A percentile compares a stretch with the other conserved stretches of the same genome.
These are phyloP conservation scores for Friedmanniomyces simplex DNA, from an alignment of 495 filamentous ascomycete species.

Conservation along the genomic window DNA sequence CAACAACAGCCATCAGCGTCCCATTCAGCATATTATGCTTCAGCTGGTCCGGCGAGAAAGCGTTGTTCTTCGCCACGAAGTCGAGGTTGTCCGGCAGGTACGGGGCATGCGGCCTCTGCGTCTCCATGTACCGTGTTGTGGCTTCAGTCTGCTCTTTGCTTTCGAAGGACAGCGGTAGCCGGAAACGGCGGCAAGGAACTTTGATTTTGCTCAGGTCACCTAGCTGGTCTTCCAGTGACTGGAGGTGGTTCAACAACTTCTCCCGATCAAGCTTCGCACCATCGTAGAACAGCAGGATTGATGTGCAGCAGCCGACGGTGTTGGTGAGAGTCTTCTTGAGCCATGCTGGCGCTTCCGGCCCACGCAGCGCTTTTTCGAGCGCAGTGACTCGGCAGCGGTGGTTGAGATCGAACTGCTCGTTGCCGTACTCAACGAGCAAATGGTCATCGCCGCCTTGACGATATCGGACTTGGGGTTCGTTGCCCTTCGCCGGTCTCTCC, in stretches of 20 bases:
- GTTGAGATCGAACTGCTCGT: slow-evolving; percentile 40
- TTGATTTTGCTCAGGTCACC: slow-evolving; percentile 32
- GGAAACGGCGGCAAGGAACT: slow-evolving; percentile 42
- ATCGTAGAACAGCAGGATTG: slow-evolving; percentile 42
- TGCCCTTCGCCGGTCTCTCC: slow-evolving; percentile 32
- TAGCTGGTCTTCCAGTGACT: slow-evolving; percentile 26
- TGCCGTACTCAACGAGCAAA: slow-evolving; percentile 46
- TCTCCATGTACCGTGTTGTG: slow-evolving; percentile 46
- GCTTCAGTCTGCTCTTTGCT: slow-evolving; percentile 40
- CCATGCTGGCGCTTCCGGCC: slow-evolving; percentile 25
- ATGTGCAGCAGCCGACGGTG: slow-evolving; percentile 40
- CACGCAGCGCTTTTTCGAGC: slow-evolving; percentile 34
- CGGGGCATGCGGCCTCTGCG: slow-evolving; percentile 46
- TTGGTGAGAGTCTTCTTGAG: slow-evolving; percentile 36
- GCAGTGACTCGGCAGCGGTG: slow-evolving; percentile 41
- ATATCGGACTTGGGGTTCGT: slow-evolving; percentile 37
- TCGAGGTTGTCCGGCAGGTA: slow-evolving; percentile 49
- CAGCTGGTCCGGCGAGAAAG: slow-evolving; percentile 38
- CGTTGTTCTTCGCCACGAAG: slow-evolving; percentile 50
- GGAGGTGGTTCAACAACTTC: slow-evolving; percentile 26
- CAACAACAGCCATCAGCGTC: slow-evolving; percentile 41
- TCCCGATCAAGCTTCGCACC: slow-evolving; percentile 32
- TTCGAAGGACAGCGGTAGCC: slow-evolving; percentile 46
- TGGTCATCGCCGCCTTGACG: slow-evolving; percentile 48
- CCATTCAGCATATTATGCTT: slow-evolving; percentile 39